Percentiles rank a stretch among this genome's conserved stretches.
phyloP scores from a whole-genome alignment of 179 eudicot species.

The Drosera spatulata region DNA sequence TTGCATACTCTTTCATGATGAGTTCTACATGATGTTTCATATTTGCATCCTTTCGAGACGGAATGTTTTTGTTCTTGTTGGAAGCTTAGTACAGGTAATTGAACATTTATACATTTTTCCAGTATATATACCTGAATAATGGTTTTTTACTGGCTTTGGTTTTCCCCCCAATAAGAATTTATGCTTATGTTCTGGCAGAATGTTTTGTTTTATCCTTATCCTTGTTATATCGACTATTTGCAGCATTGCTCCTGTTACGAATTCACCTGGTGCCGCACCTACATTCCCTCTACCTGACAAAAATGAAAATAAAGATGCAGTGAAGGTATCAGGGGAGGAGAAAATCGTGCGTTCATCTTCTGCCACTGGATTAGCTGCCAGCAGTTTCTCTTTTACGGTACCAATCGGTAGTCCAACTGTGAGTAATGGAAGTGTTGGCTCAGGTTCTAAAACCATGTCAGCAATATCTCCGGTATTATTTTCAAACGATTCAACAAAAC shows the following conservation, averaged over 20 bases:
- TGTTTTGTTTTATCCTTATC: background rate
- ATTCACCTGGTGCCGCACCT: constrained; percentile 10
- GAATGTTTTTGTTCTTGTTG: no score
- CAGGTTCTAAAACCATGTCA: constrained; percentile 14
- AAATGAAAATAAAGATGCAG: constrained; percentile 13
- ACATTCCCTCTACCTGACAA: constrained; percentile 13
- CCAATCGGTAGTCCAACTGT: constrained; percentile 10
- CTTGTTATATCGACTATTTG: constrained; percentile 7
- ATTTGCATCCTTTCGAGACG: no score
- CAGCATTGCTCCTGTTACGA: constrained; percentile 19
- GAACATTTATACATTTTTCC: no score
- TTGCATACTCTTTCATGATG: no score
- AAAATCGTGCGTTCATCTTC: constrained; percentile 14
- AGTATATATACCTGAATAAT: no score
- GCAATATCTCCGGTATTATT: constrained; percentile 14
- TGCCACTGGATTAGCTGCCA: constrained; percentile 12
- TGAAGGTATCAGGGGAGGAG: constrained; percentile 12
- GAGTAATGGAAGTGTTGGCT: constrained; percentile 24
- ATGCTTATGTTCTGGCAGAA: background rate
- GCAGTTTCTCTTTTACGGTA: constrained; percentile 11
- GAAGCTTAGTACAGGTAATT: no score
- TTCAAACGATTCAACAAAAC: constrained; percentile 11
- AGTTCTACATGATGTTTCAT: no score
- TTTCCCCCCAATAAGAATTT: no score
- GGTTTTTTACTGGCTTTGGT: no score